Conservation (phyloP, 164 flowering plant species). For the Magnolia kwangsiensis region DNA sequence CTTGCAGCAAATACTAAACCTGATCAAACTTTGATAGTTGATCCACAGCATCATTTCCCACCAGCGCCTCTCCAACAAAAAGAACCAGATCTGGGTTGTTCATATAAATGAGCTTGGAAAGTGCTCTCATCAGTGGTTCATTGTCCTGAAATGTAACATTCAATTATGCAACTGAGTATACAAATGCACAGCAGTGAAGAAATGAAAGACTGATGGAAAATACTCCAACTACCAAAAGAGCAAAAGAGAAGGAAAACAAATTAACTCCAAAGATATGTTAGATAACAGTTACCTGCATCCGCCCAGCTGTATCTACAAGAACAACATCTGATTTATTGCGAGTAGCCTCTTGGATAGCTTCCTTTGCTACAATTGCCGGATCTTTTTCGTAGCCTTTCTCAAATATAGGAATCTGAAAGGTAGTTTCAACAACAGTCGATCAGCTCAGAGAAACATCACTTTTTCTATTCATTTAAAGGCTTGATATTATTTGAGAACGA, state of each 20-base stretch:
- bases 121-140: slow-evolving; percentile 96
- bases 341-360: slow-evolving; percentile 89
- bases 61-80: slow-evolving; percentile 97
- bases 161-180: neutral
- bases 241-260: neutral
- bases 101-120: slow-evolving; percentile 82
- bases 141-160: slow-evolving; percentile 55
- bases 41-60: slow-evolving; percentile 98
- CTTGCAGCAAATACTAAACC: slow-evolving; percentile 32
- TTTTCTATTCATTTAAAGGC: neutral
- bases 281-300: slow-evolving; percentile 75
- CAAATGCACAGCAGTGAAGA: neutral
- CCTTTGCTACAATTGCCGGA: slow-evolving; percentile 95
- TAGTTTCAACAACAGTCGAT: slow-evolving; percentile 2
- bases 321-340: slow-evolving; percentile 91
- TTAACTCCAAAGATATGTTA: neutral
- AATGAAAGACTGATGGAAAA: neutral
- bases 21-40: slow-evolving; percentile 92
- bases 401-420: slow-evolving; percentile 74
- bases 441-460: slow-evolving; percentile 7
- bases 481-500: neutral
- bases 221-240: neutral
- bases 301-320: slow-evolving; percentile 96
- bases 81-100: slow-evolving; percentile 90
- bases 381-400: slow-evolving; percentile 99